These are phyloP conservation scores for Apiotrichum akiyoshidainum DNA, from an alignment of 1,284 basidiomycete species.

Conservation along the genomic window DNA sequence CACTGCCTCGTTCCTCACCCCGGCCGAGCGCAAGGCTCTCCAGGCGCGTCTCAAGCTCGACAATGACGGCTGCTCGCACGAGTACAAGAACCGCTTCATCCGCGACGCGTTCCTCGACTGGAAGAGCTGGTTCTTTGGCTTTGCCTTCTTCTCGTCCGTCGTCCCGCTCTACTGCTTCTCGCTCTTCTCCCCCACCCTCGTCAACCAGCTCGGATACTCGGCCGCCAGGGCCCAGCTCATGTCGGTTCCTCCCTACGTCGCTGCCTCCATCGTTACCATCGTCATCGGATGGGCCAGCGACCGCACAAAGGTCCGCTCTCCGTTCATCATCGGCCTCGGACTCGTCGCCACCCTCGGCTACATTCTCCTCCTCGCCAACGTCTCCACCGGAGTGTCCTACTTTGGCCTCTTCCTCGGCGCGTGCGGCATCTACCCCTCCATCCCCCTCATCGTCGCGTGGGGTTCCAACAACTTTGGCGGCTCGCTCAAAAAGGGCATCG, in stretches of 20 bases:
- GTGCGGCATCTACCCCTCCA: constrained; percentile 57
- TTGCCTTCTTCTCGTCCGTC: constrained; percentile 48
- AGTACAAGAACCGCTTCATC: constrained; percentile 34
- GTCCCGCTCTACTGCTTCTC: constrained; percentile 60
- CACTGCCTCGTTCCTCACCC: constrained; percentile 69
- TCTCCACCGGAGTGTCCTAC: constrained; percentile 53
- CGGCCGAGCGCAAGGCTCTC: constrained; percentile 57
- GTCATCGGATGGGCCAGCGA: constrained; percentile 43
- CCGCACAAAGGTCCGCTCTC: constrained; percentile 35
- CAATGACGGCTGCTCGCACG: constrained; percentile 30
- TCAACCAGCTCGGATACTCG: constrained; percentile 55
- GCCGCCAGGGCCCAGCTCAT: constrained; percentile 66
- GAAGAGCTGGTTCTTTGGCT: constrained; percentile 38
- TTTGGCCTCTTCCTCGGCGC: constrained; percentile 57
- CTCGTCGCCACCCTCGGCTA: constrained; percentile 36
- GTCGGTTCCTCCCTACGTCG: constrained; percentile 34
- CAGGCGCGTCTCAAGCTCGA: constrained; percentile 29
- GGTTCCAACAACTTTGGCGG: constrained; percentile 59
- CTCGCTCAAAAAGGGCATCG: constrained; percentile 57
- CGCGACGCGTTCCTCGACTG: constrained; percentile 34
- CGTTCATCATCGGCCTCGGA: constrained; percentile 45
- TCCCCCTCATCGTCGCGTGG: constrained; percentile 61
- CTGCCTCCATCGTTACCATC: constrained; percentile 37
- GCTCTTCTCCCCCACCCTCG: constrained; percentile 54
- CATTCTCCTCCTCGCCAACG: constrained; percentile 32